Base-by-base conservation (phyloP, 1,139 yeast genomes). In the Suhomyces panamericanus region DNA sequence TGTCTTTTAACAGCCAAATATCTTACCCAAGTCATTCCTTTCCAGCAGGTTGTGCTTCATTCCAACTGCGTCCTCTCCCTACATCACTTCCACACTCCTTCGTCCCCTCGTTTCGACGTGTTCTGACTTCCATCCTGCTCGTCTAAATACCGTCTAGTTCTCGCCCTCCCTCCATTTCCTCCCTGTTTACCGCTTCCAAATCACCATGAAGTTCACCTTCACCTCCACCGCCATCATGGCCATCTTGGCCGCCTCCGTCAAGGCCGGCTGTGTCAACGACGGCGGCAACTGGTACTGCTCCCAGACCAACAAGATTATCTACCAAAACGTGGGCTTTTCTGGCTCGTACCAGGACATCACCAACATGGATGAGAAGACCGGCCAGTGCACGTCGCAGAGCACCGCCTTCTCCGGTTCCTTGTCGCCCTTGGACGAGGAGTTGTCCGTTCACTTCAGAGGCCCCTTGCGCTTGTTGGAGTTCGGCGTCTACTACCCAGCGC, bases 261-360 rank as follows among this genome's bases (percentile, higher is more conserved):
- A 70, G 34, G 66, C 69, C 22, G 73, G 61, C 37, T 80, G 83
- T 52, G 57, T 72, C 35, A 64, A 67, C 51, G 70, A 69, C 41
- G 74, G 68, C 49, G 96, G 96, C 53, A 89, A 88, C 77, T 87
- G 85, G 75, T 90, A 85, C 78, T 89, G 97, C 70, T 68, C 78
- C 52, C 65, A 80, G 52, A 87, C 89, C 48, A 59, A 70, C 50
- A 89, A 87, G 54, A 78, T 91, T 53, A 70, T 75, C 49, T 93
- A 87, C 74, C 57, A 74, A 45, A 81, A 81, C 52, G 78, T 85
- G 39, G 95, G 95, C 3, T 86, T 73, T 58, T 68, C 78, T 10
- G 95, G 95, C 38, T 64, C 77, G 39, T 87, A 79, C 65, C 67
- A 66, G 48, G 82, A 83, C 39, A 87, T 87, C 44, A 76, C 79